phyloP scores from a whole-genome alignment of 2,329 filamentous ascomycete species.

The Colletotrichum navitas region DNA sequence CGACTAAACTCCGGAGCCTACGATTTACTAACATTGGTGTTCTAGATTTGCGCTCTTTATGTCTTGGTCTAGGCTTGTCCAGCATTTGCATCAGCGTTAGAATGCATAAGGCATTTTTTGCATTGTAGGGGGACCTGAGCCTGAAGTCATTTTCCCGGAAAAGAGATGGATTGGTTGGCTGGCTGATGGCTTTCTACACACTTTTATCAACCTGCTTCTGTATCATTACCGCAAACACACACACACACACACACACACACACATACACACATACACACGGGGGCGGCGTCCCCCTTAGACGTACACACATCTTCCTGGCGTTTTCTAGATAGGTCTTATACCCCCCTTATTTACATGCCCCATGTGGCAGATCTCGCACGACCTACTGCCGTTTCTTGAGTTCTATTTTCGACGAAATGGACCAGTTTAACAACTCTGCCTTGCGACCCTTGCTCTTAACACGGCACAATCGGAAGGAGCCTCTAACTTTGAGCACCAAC shows the following conservation, averaged over 20 bases:
- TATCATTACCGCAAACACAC: constrained; percentile 2
- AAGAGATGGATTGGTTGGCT: neutral
- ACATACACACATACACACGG: neutral
- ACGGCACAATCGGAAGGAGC: no score
- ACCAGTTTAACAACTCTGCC: neutral
- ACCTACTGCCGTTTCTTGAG: neutral
- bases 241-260: no score
- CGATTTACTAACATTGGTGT: constrained; percentile 39
- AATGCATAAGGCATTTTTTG: constrained; percentile 5
- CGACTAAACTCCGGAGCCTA: neutral
- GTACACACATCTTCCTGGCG: constrained; percentile 20
- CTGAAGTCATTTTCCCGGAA: neutral
- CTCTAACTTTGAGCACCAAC: neutral
- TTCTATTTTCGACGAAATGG: neutral
- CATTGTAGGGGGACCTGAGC: neutral
- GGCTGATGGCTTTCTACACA: neutral
- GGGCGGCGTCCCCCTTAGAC: constrained; percentile 23
- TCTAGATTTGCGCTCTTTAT: constrained; percentile 66
- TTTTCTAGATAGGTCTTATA: constrained; percentile 39
- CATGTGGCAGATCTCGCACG: neutral
- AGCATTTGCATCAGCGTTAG: neutral
- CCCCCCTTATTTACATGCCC: constrained; percentile 27
- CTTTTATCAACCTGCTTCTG: constrained; percentile 11
- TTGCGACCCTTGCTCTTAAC: neutral
- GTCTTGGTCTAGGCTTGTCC: constrained; percentile 58